Conservation (phyloP, 805 yeast species). For the Metschnikowia dekortorum region DNA sequence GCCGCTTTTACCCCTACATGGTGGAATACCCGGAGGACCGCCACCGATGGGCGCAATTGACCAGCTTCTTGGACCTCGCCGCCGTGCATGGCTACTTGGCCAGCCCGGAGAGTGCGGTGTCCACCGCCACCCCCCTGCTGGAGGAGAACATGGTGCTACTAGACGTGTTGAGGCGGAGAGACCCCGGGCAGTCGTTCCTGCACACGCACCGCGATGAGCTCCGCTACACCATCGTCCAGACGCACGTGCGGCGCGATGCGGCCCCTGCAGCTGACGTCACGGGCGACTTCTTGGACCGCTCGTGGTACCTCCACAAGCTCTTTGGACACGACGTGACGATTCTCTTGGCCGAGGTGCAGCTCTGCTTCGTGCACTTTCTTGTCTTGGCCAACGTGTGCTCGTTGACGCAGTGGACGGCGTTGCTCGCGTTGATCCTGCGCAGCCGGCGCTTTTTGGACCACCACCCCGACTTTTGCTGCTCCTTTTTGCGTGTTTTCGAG, state of each 20-base stretch:
- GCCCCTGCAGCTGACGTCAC: slow-evolving; percentile 37
- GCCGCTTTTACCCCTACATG: slow-evolving; percentile 29
- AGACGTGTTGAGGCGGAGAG: slow-evolving; percentile 26
- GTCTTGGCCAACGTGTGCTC: slow-evolving; percentile 62
- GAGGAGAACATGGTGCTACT: slow-evolving; percentile 44
- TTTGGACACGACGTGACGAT: slow-evolving; percentile 25
- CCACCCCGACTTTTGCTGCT: slow-evolving; percentile 22
- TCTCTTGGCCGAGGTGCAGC: slow-evolving; percentile 51
- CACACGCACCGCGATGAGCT: slow-evolving; percentile 34
- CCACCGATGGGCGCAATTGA: slow-evolving; percentile 15
- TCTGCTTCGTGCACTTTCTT: slow-evolving; percentile 45
- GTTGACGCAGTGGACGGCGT: slow-evolving; percentile 57
- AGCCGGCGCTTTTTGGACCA: slow-evolving; percentile 20
- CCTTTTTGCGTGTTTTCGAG: slow-evolving; percentile 28
- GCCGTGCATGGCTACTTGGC: slow-evolving; percentile 20
- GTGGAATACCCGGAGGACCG: slow-evolving; percentile 34
- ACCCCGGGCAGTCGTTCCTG: slow-evolving; percentile 14
- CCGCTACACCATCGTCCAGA: slow-evolving; percentile 39
- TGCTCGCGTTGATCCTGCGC: slow-evolving; percentile 42
- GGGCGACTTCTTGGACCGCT: slow-evolving; percentile 51
- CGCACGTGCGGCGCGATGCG: slow-evolving; percentile 30
- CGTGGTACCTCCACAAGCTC: slow-evolving; percentile 50
- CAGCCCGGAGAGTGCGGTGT: slow-evolving; percentile 20
- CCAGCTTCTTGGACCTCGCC: slow-evolving; percentile 18
- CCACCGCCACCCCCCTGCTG: slow-evolving; percentile 46